phyloP scores from a whole-genome alignment of 148 eudicot species.

The Chenopodium album region DNA sequence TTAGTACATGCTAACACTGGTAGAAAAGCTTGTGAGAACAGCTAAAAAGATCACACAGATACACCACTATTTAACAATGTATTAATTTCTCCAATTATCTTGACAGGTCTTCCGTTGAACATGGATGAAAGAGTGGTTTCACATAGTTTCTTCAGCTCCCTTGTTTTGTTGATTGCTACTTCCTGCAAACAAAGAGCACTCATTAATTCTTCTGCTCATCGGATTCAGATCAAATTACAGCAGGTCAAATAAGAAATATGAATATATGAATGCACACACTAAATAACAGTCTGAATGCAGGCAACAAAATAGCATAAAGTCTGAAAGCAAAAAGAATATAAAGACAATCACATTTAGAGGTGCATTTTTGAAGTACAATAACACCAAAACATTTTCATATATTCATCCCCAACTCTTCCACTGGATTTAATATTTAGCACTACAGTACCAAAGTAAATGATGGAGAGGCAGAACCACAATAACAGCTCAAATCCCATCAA shows the following conservation, averaged over 20 bases:
- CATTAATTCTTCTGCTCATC: not conserved
- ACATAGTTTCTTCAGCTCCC: conserved; percentile 87
- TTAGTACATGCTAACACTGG: conserved; percentile 1
- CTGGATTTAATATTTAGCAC: too few species aligned
- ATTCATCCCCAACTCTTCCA: not conserved
- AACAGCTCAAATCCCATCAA: not conserved
- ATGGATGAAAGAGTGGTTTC: conserved; percentile 78
- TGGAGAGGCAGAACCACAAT: too few species aligned
- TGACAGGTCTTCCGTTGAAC: conserved; percentile 92
- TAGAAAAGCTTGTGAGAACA: not conserved
- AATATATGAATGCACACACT: not conserved
- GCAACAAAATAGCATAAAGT: not conserved
- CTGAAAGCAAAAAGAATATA: not conserved
- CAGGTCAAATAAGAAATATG: not conserved
- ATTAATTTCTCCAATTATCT: conserved; percentile 84
- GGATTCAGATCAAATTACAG: not conserved
- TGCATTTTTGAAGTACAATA: not conserved
- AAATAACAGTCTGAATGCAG: not conserved
- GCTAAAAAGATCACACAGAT: conserved; percentile 23
- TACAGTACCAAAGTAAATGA: too few species aligned
- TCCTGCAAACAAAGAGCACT: conserved; percentile 49
- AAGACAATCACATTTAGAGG: not conserved
- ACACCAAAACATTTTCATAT: not conserved
- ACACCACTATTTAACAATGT: conserved; percentile 52
- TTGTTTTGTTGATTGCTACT: conserved; percentile 72